Base-by-base conservation (phyloP, 129 eudicot genomes). In the Lonicera japonica region DNA sequence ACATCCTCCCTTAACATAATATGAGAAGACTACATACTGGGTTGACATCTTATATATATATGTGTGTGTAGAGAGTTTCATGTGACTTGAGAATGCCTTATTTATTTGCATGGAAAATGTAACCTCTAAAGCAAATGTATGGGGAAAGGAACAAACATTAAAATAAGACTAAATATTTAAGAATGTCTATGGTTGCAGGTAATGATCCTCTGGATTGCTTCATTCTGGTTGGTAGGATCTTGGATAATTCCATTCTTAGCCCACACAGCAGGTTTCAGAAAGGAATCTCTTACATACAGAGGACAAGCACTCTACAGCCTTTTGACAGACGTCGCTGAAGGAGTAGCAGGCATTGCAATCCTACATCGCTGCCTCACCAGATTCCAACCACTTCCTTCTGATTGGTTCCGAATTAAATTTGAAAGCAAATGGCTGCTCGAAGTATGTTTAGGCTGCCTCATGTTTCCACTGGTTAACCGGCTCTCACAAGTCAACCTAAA, bases 211-310 rank as follows among this genome's bases (percentile, higher is more conserved):
- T 79, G 88, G 88, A 69, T 82, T 29, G 74, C 86, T 15, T 73
- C 95, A 20, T 86, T 86, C 65, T 82, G 88, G 95, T 68, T 82
- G 25, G 75, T 82, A 50, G 95, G 88, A 1, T 82, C 86, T 39
- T 86, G 88, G 86, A 71, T 79, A 69, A 76, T 82, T 58, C 95
- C 95, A 13, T 86, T 86, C 41, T 25, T 80, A 63, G 83, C 77
- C n/a, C 86, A 82, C 54, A 29, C 75, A 39, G 70, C 79, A 20
- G 91, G 91, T 66, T 74, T 82, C 75, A 64, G 79, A 70, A 82
- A 86, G 61, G 88, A 82, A 21, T 38, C 81, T 60, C 67, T 79
- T 16, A 70, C 91, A 21, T 84, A 67, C 60, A 70, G 91, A 71
- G 86, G 84, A 25, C 86, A 84, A 65, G 86, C 91, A 8, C 61